phyloP scores from a whole-genome alignment of 805 yeast genomes.

The Suhomyces faveliae region DNA sequence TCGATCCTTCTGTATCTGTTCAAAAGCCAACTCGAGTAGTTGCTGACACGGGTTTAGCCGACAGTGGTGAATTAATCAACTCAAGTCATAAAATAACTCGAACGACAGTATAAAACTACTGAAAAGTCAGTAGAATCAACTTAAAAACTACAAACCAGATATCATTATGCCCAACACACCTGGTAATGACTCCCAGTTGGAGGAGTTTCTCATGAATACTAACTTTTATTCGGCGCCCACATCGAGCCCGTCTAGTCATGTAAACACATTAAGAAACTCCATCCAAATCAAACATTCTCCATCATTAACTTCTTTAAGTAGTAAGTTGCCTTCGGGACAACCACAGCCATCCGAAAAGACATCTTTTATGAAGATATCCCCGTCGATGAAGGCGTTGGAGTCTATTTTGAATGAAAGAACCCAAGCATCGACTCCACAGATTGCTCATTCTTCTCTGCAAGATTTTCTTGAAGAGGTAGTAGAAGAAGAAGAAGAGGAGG shows the following conservation, averaged over 20 bases:
- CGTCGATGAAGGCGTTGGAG: conserved; percentile 43
- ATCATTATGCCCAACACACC: conserved; percentile 1
- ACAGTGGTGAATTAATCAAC: neutral
- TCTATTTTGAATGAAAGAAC: conserved; percentile 23
- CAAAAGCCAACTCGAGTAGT: neutral
- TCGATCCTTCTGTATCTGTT: neutral
- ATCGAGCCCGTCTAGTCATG: conserved; percentile 22
- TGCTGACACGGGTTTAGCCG: neutral
- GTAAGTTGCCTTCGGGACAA: conserved; percentile 5
- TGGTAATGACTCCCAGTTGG: conserved; percentile 13
- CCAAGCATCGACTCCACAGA: conserved; percentile 1
- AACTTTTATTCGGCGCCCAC: conserved; percentile 30
- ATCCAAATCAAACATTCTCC: conserved; percentile 27
- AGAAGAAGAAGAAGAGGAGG: conserved; percentile 17
- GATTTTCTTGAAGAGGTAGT: conserved; percentile 19
- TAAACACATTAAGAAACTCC: conserved; percentile 24
- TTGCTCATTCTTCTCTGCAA: conserved; percentile 9
- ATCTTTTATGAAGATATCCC: conserved; percentile 36
- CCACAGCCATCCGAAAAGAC: conserved; percentile 15
- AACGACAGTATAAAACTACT: too few species aligned
- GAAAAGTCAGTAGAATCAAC: neutral
- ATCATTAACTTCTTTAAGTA: conserved; percentile 24
- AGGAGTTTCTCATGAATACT: conserved; percentile 33
- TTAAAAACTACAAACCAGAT: too few species aligned
- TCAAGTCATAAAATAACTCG: too few species aligned